Percentiles rank a stretch among this genome's conserved stretches.
phyloP scores from a whole-genome alignment of 495 filamentous ascomycete genomes.

The Massariosphaeria phaeospora region DNA sequence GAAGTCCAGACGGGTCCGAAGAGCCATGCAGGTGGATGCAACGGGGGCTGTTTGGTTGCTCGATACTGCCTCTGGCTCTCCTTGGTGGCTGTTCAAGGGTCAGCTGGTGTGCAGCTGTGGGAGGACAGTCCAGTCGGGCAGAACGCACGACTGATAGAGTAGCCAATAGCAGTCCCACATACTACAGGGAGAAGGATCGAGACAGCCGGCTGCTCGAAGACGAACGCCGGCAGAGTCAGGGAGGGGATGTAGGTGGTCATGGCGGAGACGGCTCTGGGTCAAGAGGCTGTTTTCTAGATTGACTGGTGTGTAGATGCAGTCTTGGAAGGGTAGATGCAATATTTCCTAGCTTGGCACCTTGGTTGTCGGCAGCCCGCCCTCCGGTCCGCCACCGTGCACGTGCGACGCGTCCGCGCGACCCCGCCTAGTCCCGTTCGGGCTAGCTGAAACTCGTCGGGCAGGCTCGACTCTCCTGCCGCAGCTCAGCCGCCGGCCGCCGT shows the following conservation, averaged over 20 bases:
- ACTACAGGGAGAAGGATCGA: conserved; percentile 65
- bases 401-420: not conserved
- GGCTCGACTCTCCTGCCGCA: not conserved
- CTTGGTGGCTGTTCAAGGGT: too few relatives aligned
- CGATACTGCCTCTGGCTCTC: conserved; percentile 60
- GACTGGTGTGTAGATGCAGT: not conserved
- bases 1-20: conserved; percentile 84
- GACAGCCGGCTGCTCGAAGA: conserved; percentile 62
- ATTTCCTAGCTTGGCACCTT: too few relatives aligned
- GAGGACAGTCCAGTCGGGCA: not conserved
- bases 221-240: conserved; percentile 54
- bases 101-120: conserved; percentile 39
- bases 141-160: conserved; percentile 51
- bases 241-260: conserved; percentile 63
- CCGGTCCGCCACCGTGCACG: too few relatives aligned
- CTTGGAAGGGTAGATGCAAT: too few relatives aligned
- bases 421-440: not conserved
- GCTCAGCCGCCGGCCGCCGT: too few relatives aligned
- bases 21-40: conserved; percentile 69
- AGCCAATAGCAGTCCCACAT: conserved; percentile 61
- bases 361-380: too few relatives aligned
- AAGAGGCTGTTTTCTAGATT: not conserved
- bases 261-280: conserved; percentile 19
- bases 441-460: not conserved
- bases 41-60: conserved; percentile 70